Evolutionary conservation across 192 early-diverging fungal species (phyloP).

Genomic region (Coemansia sp.): DNA sequence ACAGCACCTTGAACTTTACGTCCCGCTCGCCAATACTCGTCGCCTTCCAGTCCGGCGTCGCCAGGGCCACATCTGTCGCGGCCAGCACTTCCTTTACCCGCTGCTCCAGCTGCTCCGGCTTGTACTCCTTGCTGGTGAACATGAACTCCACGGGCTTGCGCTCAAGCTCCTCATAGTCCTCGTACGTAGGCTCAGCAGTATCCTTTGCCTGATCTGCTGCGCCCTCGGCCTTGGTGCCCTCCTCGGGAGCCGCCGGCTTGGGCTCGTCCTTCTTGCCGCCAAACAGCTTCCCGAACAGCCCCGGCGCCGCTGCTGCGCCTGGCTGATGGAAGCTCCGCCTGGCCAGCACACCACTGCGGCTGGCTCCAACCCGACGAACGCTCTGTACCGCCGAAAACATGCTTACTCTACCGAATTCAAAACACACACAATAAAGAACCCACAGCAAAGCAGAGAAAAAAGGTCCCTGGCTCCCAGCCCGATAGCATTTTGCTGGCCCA

Average conservation of each 20-base stretch:
- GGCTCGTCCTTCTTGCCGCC: conserved; percentile 14
- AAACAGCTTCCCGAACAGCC: conserved; percentile 28
- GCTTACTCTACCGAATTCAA: no score
- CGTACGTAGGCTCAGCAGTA: not conserved
- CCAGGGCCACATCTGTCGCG: conserved; percentile 8
- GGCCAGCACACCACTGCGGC: no score
- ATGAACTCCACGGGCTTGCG: conserved; percentile 3
- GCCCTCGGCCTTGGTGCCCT: not conserved
- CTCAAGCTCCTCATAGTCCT: not conserved
- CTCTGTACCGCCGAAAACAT: no score
- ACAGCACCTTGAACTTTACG: conserved; percentile 37
- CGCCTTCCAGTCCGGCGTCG: conserved; percentile 26
- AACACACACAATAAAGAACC: no score
- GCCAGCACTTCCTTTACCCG: conserved; percentile 9
- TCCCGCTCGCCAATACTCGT: conserved; percentile 19
- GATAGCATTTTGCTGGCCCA: no score
- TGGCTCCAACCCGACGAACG: no score
- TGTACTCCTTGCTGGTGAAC: conserved; percentile 24
- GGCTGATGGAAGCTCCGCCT: conserved; percentile 28
- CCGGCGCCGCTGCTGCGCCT: conserved; percentile 6
- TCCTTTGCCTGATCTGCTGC: not conserved
- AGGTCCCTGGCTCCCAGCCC: no score
- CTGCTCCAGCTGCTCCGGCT: conserved; percentile 6
- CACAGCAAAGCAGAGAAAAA: no score
- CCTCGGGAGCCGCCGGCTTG: not conserved